A percentile compares a stretch with the other conserved stretches of the same genome.
These are phyloP conservation scores for Populus hybrid DNA, from an alignment of 441 rosid genomes.

Conservation along the genomic window DNA sequence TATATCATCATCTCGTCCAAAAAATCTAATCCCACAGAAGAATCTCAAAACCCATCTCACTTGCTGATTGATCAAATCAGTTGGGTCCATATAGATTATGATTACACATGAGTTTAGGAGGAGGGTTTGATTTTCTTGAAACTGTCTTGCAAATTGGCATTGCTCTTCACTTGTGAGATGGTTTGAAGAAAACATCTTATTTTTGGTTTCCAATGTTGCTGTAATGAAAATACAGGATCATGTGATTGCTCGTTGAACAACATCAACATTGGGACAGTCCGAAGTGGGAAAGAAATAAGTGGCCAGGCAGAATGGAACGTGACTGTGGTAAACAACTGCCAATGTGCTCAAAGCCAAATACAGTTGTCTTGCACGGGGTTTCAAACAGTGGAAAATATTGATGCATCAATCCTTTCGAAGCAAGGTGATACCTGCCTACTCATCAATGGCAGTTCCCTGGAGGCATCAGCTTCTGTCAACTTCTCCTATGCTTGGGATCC, in stretches of 20 bases:
- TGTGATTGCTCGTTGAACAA: slow-evolving; percentile 23
- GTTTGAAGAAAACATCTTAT: neutral
- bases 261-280: slow-evolving; percentile 21
- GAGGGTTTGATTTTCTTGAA: no score
- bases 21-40: no score
- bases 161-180: no score
- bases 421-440: slow-evolving; percentile 26
- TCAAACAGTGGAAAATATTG: slow-evolving; percentile 19
- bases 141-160: no score
- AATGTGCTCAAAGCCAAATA: slow-evolving; percentile 18
- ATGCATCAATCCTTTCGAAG: slow-evolving; percentile 20
- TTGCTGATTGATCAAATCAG: no score
- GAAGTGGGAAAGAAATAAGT: slow-evolving; percentile 18
- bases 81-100: no score
- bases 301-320: slow-evolving; percentile 37
- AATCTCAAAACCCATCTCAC: no score
- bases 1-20: no score
- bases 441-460: slow-evolving; percentile 25
- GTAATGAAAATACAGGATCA: slow-evolving; percentile 13
- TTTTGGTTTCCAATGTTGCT: neutral
- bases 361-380: slow-evolving; percentile 28
- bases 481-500: slow-evolving; percentile 35
- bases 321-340: slow-evolving; percentile 33
- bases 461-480: neutral
- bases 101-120: no score